A percentile compares a stretch with the other conserved stretches of the same genome.
Evolutionary conservation across 75 land plant genomes (phyloP).

Genomic region (Pinus tabuliformis): DNA sequence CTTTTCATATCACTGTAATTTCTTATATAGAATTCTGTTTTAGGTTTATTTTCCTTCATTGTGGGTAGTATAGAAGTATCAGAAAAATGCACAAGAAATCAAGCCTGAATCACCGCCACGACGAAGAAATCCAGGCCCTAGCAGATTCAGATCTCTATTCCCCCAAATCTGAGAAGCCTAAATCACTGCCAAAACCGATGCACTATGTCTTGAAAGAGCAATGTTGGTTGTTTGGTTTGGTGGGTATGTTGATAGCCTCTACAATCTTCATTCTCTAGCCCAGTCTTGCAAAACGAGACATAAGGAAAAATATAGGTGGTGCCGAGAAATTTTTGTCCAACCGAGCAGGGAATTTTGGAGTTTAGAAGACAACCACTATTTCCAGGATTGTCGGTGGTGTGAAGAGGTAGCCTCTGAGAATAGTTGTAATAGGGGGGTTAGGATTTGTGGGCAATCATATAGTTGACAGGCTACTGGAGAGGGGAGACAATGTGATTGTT

Average conservation of each 20-base stretch:
- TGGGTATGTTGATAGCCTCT: constrained; percentile 66
- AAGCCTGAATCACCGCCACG: constrained; percentile 32
- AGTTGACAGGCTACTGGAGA: constrained; percentile 62
- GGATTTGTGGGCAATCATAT: constrained; percentile 86
- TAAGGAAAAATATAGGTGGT: background rate
- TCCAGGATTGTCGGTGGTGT: constrained; percentile 42
- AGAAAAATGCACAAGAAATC: constrained; percentile 9
- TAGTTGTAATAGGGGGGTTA: constrained; percentile 75
- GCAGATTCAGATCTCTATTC: constrained; percentile 24
- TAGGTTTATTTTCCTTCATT: no score
- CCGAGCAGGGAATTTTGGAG: constrained; percentile 3
- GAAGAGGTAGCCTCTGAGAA: constrained; percentile 42
- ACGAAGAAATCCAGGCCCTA: constrained; percentile 28
- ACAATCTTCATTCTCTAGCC: constrained; percentile 67
- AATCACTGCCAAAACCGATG: constrained; percentile 42
- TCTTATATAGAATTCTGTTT: no score
- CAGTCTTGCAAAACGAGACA: constrained; percentile 9
- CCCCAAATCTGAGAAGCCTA: constrained; percentile 35
- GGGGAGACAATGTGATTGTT: constrained; percentile 82
- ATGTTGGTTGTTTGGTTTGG: constrained; percentile 61
- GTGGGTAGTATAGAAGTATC: no score
- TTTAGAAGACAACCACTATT: background rate
- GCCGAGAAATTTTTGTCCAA: background rate
- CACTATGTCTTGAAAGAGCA: constrained; percentile 54
- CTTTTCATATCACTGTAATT: no score